Evolutionary conservation across 2,329 filamentous ascomycete genomes (phyloP).

Genomic region (Fusarium nanum): DNA sequence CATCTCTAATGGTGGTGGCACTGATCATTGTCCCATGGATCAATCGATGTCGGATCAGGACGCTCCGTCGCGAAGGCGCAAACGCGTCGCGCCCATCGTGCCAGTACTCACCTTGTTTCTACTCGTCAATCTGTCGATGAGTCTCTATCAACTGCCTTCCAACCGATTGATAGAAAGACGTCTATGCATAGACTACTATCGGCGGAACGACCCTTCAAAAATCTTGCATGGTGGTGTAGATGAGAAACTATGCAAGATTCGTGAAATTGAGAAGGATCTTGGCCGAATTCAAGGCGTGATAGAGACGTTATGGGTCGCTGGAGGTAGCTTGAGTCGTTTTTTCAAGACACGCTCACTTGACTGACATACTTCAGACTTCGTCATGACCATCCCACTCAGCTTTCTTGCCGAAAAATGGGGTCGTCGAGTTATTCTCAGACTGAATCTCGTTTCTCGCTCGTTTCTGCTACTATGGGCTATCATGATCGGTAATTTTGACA

Average conservation of each 20-base stretch:
- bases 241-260: conserved; percentile 66
- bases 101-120: conserved; percentile 56
- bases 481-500: conserved; percentile 36
- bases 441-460: conserved; percentile 56
- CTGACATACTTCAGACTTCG: conserved; percentile 53
- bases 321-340: conserved; percentile 49
- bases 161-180: conserved; percentile 60
- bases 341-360: fast-evolving
- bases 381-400: conserved; percentile 62
- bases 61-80: background rate
- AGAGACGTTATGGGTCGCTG: conserved; percentile 62
- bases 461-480: conserved; percentile 45
- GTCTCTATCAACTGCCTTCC: conserved; percentile 61
- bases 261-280: conserved; percentile 61
- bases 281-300: conserved; percentile 64
- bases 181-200: conserved; percentile 64
- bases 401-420: conserved; percentile 59
- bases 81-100: conserved; percentile 8
- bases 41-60: background rate
- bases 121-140: conserved; percentile 60
- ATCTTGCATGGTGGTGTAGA: conserved; percentile 54
- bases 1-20: background rate
- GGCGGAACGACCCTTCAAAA: conserved; percentile 50
- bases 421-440: conserved; percentile 53
- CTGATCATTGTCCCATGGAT: background rate